A percentile compares a stretch with the other conserved stretches of the same genome.
phyloP scores from a whole-genome alignment of 352 stramenopile genomes.

The Globisporangium carolinianum region DNA sequence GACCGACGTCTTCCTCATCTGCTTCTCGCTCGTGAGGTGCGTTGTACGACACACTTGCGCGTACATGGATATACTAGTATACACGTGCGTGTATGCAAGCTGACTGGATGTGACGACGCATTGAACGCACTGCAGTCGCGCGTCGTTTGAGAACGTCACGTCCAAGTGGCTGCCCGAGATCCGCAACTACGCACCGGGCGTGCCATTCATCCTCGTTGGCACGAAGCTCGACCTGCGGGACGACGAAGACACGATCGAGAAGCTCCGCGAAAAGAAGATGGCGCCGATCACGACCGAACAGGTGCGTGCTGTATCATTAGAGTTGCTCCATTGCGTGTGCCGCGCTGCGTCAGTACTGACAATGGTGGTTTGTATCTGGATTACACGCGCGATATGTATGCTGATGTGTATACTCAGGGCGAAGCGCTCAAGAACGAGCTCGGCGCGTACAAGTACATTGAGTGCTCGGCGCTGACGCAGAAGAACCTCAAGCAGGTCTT shows the following conservation, averaged over 20 bases:
- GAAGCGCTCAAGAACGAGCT: constrained; percentile 87
- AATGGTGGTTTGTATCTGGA: no score
- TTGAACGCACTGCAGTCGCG: constrained; percentile 37
- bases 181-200: constrained; percentile 77
- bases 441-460: constrained; percentile 89
- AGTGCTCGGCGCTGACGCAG: constrained; percentile 92
- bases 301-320: constrained; percentile 18
- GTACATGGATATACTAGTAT: no score
- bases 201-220: constrained; percentile 94
- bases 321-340: no score
- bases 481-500: constrained; percentile 93
- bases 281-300: constrained; percentile 63
- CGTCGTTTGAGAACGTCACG: constrained; percentile 94
- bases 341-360: no score
- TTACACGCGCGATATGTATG: no score
- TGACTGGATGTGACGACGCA: background rate
- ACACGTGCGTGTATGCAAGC: no score
- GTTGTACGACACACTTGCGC: no score
- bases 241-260: constrained; percentile 86
- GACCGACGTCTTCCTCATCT: constrained; percentile 96
- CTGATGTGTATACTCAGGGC: constrained; percentile 31
- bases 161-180: constrained; percentile 92
- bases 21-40: constrained; percentile 91
- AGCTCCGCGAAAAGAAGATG: constrained; percentile 84
- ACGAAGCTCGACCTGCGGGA: constrained; percentile 93